These are phyloP conservation scores for Backusella sp. DNA, from an alignment of 192 early-diverging fungal species.

Conservation along the genomic window DNA sequence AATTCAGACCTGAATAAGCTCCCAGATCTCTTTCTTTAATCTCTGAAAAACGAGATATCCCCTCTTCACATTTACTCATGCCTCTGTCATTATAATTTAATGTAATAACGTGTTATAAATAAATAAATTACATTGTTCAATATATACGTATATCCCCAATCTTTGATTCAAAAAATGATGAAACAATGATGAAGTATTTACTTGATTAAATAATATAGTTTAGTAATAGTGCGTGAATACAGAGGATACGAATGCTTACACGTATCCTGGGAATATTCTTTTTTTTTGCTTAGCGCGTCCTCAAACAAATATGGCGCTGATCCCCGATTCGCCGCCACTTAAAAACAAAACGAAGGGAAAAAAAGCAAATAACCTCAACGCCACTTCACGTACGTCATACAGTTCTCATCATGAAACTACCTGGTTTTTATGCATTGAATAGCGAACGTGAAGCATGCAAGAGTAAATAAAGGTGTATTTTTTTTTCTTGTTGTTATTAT, in stretches of 20 bases:
- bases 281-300: not conserved
- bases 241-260: too few species aligned
- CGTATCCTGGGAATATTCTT: too few species aligned
- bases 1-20: conserved; percentile 12
- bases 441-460: not conserved
- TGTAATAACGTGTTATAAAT: not conserved
- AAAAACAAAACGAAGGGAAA: too few species aligned
- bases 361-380: not conserved
- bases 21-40: not conserved
- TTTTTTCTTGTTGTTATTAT: too few species aligned
- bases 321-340: not conserved
- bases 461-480: not conserved
- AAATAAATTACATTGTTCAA: not conserved
- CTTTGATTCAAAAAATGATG: not conserved
- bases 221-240: too few species aligned
- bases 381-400: not conserved
- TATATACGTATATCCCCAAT: not conserved
- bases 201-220: too few species aligned
- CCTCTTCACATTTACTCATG: too few species aligned
- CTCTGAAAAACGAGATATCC: not conserved
- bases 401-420: not conserved
- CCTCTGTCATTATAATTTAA: not conserved
- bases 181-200: not conserved
- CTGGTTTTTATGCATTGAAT: not conserved
- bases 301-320: not conserved